Percentiles rank a stretch among this genome's conserved stretches.
These are phyloP conservation scores for Umbelopsis sp. DNA, from an alignment of 371 early-diverging fungal species.

Conservation along the genomic window DNA sequence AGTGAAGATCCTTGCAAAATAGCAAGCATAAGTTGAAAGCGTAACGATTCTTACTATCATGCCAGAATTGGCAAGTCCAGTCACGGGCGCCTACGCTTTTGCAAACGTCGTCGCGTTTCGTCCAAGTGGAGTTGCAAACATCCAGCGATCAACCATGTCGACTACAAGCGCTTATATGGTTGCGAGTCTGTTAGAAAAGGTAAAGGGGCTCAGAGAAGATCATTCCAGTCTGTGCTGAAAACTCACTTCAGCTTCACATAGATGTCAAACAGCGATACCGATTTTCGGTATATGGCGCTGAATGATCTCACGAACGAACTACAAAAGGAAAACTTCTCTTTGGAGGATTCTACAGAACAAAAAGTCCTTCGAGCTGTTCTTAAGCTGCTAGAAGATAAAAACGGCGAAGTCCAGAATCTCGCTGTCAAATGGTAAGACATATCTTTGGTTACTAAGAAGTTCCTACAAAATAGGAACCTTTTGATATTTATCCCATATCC, in stretches of 20 bases:
- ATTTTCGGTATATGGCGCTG: constrained; percentile 94
- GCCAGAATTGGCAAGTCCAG: constrained; percentile 7
- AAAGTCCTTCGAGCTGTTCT: constrained; percentile 74
- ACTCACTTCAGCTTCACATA: constrained; percentile 28
- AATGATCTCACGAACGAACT: constrained; percentile 85
- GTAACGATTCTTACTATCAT: neutral
- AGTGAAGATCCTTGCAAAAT: no score
- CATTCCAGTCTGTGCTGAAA: neutral
- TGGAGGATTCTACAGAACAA: constrained; percentile 71
- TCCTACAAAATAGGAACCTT: no score
- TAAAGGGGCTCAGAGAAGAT: constrained; percentile 22
- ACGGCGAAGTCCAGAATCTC: constrained; percentile 92
- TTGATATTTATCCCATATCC: no score
- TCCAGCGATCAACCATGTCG: constrained; percentile 30
- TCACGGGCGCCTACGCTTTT: neutral
- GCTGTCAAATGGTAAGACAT: constrained; percentile 81
- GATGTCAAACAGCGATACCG: constrained; percentile 82
- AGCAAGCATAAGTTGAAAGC: no score
- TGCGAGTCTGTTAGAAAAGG: constrained; percentile 69
- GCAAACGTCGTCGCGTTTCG: constrained; percentile 11
- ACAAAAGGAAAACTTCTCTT: constrained; percentile 54
- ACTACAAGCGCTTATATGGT: constrained; percentile 68
- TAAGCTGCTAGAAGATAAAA: constrained; percentile 79
- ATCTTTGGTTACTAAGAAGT: no score
- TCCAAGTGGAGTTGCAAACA: neutral